A percentile compares a stretch with the other conserved stretches of the same genome.
Evolutionary conservation across 208 protist species (phyloP).

Genomic region (Tetramitus jugosus): DNA sequence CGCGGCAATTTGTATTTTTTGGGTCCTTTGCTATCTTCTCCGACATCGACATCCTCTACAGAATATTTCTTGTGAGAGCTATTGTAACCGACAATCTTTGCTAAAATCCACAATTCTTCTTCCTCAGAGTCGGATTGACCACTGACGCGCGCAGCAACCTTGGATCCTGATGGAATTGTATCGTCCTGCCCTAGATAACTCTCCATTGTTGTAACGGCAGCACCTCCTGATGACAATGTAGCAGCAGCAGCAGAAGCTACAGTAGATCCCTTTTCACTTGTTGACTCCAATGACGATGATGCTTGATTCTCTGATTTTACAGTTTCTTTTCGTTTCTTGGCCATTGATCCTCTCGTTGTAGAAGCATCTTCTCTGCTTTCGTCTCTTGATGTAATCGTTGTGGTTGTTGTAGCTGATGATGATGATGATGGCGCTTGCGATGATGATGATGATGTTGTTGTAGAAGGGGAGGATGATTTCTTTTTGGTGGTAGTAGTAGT

Average conservation of each 20-base stretch:
- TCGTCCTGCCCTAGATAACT: background rate
- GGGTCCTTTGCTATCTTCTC: too few relatives aligned
- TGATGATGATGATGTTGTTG: too few relatives aligned
- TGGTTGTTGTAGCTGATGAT: too few relatives aligned
- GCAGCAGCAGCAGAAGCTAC: background rate
- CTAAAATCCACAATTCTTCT: constrained; percentile 24
- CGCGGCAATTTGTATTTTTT: constrained; percentile 12
- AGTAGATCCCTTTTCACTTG: background rate
- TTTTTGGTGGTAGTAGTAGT: too few relatives aligned
- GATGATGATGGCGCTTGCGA: too few relatives aligned
- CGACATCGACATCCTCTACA: background rate
- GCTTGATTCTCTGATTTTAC: background rate
- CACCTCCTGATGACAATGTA: background rate
- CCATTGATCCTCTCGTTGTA: background rate
- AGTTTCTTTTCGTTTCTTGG: background rate
- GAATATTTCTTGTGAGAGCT: background rate
- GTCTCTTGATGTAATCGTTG: too few relatives aligned
- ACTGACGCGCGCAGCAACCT: background rate
- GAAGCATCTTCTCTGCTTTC: too few relatives aligned
- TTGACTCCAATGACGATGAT: background rate
- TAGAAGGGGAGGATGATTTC: too few relatives aligned
- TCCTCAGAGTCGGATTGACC: background rate
- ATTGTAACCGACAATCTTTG: background rate
- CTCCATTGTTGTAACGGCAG: background rate
- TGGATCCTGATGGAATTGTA: background rate